A percentile compares a stretch with the other conserved stretches of the same genome.
These are phyloP conservation scores for Mortierella sp. DNA, from an alignment of 371 early-diverging fungal genomes.

Conservation along the genomic window DNA sequence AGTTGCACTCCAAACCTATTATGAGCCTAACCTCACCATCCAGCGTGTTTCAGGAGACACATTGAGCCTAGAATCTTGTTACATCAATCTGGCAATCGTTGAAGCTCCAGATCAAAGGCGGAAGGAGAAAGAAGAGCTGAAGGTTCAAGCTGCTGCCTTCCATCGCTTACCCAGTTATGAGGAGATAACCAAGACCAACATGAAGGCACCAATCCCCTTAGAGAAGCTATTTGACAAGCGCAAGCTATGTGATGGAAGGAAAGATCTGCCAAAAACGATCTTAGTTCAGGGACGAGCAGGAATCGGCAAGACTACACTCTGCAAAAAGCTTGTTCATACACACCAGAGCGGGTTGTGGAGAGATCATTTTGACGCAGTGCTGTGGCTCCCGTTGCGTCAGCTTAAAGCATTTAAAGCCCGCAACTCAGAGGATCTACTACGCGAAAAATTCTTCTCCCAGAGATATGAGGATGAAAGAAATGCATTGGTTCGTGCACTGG, in stretches of 20 bases:
- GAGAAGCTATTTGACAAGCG: conserved; percentile 19
- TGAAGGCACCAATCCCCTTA: conserved; percentile 14
- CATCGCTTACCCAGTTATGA: conserved; percentile 21
- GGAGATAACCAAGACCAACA: conserved; percentile 7
- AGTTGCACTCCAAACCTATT: not conserved
- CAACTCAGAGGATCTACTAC: conserved; percentile 13
- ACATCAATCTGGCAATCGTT: conserved; percentile 25
- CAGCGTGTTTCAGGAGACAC: conserved; percentile 20
- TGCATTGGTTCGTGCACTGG: conserved; percentile 12
- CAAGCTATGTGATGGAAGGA: not conserved
- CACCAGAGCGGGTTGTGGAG: conserved; percentile 18
- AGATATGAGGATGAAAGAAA: not conserved
- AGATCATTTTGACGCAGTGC: conserved; percentile 16
- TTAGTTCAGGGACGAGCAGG: conserved; percentile 25
- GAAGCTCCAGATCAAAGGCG: conserved; percentile 21
- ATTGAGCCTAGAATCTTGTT: conserved; percentile 23
- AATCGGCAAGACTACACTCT: no score
- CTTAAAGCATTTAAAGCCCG: conserved; percentile 10
- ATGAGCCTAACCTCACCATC: conserved; percentile 10
- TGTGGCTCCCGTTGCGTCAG: conserved; percentile 32
- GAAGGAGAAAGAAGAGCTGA: conserved; percentile 21
- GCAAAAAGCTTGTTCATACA: not conserved
- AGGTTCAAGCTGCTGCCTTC: conserved; percentile 24
- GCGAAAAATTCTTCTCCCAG: conserved; percentile 6
- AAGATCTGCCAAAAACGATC: conserved; percentile 15